These are phyloP conservation scores for Komagataella mondaviorum DNA, from an alignment of 805 yeast species.

Conservation along the genomic window DNA sequence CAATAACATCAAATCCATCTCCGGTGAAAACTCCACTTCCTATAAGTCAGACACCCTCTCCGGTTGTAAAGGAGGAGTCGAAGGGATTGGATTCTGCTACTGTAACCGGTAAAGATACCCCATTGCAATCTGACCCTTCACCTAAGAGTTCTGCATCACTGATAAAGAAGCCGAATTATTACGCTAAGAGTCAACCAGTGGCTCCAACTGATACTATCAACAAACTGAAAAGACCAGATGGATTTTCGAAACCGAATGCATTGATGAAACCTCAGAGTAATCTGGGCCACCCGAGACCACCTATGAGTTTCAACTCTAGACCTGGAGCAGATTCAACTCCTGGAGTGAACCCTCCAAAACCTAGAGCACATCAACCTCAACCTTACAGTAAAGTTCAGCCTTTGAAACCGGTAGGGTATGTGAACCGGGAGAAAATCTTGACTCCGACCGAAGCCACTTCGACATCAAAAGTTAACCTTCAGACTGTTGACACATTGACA, in stretches of 20 bases:
- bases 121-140: neutral
- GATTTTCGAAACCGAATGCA: neutral
- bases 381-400: neutral
- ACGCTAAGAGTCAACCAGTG: neutral
- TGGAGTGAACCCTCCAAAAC: neutral
- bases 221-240: constrained; percentile 1
- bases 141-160: neutral
- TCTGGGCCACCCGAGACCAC: neutral
- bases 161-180: neutral
- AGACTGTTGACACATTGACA: neutral
- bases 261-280: neutral
- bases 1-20: neutral
- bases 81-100: neutral
- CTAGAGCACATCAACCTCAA: constrained; percentile 1
- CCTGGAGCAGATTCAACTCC: neutral
- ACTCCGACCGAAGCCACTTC: neutral
- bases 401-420: neutral
- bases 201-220: neutral
- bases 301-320: neutral
- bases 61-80: neutral
- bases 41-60: neutral
- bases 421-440: neutral
- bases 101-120: neutral
- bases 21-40: neutral
- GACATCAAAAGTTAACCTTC: neutral